Conservation (phyloP, 805 yeast species). For the Metschnikowia colocasiae region DNA sequence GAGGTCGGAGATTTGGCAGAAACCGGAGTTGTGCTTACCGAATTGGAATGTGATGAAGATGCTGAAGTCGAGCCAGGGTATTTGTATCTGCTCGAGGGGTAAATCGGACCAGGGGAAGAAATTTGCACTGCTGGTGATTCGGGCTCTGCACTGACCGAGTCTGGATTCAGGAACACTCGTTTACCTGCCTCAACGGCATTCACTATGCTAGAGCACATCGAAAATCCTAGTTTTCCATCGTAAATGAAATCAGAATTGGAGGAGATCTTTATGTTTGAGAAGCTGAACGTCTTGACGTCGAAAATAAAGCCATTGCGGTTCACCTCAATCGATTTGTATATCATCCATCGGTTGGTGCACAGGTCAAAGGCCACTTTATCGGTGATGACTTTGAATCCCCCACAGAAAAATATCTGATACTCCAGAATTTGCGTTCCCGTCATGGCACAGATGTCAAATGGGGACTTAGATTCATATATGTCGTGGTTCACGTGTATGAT, state of each 20-base stretch:
- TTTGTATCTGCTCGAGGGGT: neutral
- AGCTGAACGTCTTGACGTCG: conserved; percentile 48
- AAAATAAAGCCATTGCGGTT: conserved; percentile 58
- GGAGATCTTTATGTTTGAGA: conserved; percentile 39
- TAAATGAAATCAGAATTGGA: conserved; percentile 17
- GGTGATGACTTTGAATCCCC: conserved; percentile 54
- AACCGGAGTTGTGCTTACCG: conserved; percentile 1
- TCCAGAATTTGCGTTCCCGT: conserved; percentile 48
- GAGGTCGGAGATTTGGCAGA: conserved; percentile 4
- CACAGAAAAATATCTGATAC: conserved; percentile 59
- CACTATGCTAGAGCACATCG: conserved; percentile 18
- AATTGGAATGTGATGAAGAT: neutral
- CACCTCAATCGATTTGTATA: conserved; percentile 42
- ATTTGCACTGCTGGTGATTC: neutral
- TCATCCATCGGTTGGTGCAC: conserved; percentile 31
- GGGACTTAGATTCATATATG: conserved; percentile 35
- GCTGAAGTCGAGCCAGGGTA: neutral
- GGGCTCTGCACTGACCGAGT: neutral
- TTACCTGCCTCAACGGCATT: neutral
- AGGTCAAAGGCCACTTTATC: conserved; percentile 23
- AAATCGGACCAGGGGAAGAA: conserved; percentile 1
- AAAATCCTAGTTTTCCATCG: conserved; percentile 33
- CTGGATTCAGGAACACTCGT: neutral
- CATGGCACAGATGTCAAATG: conserved; percentile 51
- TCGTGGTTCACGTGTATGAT: conserved; percentile 26